Base-by-base conservation (phyloP, 192 early-diverging fungal genomes). In the Mortierella antarctica region DNA sequence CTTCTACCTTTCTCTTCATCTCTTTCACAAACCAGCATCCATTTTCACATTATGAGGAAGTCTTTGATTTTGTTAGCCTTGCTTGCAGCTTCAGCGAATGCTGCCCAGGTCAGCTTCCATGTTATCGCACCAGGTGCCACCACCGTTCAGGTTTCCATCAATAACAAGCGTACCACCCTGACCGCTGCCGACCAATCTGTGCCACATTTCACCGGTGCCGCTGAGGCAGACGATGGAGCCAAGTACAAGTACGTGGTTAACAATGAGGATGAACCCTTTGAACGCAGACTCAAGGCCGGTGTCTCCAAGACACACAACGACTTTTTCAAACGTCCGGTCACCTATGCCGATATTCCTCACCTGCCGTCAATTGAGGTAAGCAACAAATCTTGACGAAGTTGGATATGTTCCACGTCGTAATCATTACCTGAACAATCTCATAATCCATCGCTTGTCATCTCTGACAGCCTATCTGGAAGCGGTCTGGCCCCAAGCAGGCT, bases 311-410 rank as follows among this genome's bases (percentile, higher is more conserved):
- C 86, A 17, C 67, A 67, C 18, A 84, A 87, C 55, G 86, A 87
- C 21, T 87, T 84, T 44, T 68, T 75, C 39, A 54, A 73, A 52
- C 86, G 86, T 44, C 75, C 77, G 15, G 57, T 84, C 42, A 83
- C 86, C 18, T 87, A 87, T 50, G 83, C 83, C 14, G 61, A 87
- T 58, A 75, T 87, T 17, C 86, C 86, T 44, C 56, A 61, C n/a
- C 60, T 87, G 39, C 76, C 86, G 14, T 67, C 31, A 31, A 31
- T 31, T 31, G 31, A 31, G 31, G 31, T 31, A 31, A 31, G 31
- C 31, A 31, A 31, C 31, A 31, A 31, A 31, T 31, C 31, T 31
- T 3, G 31, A 31, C 31, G 1, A 31, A 2, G 31, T 31, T 31
- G 31, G 31, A 31, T 31, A 31, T 2, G 31, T 31, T 31, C 31